Evolutionary conservation across 257 asterid species (phyloP), one percentile per base, ranked within the genome.

Genomic region (Misopates orontium): DNA sequence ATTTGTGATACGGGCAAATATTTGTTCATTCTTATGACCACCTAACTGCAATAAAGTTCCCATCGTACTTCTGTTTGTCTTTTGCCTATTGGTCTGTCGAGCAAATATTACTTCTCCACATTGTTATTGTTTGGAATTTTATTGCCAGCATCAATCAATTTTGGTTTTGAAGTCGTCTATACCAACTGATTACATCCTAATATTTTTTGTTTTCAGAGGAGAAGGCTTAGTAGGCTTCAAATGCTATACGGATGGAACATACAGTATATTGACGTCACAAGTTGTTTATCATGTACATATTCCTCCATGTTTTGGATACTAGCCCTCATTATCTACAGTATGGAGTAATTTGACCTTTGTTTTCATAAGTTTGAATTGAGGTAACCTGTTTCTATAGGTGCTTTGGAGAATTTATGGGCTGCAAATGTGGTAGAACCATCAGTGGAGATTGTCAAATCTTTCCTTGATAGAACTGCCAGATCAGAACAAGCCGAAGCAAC

Each of bases 171-270:
- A 14, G 19, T 32, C 0, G 20, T 28, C 23, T 32, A 12, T 22
- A 36, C 51, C 14, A 56, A 41, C 18, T n/a, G 20, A 18, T 58
- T 11, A 20, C 12, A 25, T 65, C 17, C 70, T 52, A 55, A 58
- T 50, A 2, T 51, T 16, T 59, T 45, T 72, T 28, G 50, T 66
- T 28, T 62, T 73, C 62, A 93, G 97, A 84, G 65, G 81, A 79
- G 97, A 77, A 84, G 95, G 80, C 64, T 93, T 24, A 73, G 68
- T 63, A 79, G 91, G 55, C 87, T 93, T 71, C 86, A 86, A 73
- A 72, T 77, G 83, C 74, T 87, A 66, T 90, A 82, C 61, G 97
- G 96, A 22, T 93, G 99, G 97, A 69, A 66, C 64, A 84, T 93
- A 67, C 84, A 86, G 72, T 82, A 60, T 62, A 64, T 87, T 23